These are phyloP conservation scores for Blastobotrys chiropterorum DNA, from an alignment of 805 yeast species.

Conservation along the genomic window DNA sequence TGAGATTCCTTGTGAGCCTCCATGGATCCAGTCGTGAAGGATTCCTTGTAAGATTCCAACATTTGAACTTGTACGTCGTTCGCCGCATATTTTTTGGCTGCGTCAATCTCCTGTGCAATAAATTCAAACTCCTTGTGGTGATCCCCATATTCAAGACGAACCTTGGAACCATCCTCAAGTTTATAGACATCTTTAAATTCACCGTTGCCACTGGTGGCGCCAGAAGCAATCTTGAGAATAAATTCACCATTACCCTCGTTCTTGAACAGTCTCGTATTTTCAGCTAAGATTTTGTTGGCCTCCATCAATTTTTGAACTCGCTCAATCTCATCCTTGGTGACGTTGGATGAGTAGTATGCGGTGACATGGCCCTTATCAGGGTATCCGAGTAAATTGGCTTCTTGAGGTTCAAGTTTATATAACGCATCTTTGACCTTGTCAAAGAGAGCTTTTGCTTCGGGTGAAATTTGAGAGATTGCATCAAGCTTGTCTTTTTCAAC, in stretches of 20 bases:
- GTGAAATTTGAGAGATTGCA: slow-evolving; percentile 40
- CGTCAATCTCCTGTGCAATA: slow-evolving; percentile 48
- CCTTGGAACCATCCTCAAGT: slow-evolving; percentile 37
- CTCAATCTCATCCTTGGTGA: slow-evolving; percentile 56
- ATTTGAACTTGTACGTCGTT: slow-evolving; percentile 65
- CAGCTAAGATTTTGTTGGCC: slow-evolving; percentile 59
- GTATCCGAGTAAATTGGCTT: slow-evolving; percentile 61
- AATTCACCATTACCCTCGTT: slow-evolving; percentile 38
- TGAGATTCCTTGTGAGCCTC: slow-evolving; percentile 81
- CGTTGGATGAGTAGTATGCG: slow-evolving; percentile 58
- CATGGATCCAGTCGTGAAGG: slow-evolving; percentile 78
- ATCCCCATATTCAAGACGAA: slow-evolving; percentile 69
- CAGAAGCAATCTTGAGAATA: slow-evolving; percentile 64
- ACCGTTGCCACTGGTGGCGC: slow-evolving; percentile 34
- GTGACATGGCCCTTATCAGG: slow-evolving; percentile 71
- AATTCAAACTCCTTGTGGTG: slow-evolving; percentile 57
- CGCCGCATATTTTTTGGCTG: slow-evolving; percentile 60
- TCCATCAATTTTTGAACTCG: slow-evolving; percentile 63
- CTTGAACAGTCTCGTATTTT: slow-evolving; percentile 72
- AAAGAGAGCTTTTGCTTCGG: slow-evolving; percentile 28
- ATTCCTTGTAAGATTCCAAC: slow-evolving; percentile 58
- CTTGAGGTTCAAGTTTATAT: slow-evolving; percentile 44
- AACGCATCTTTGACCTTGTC: slow-evolving; percentile 36
- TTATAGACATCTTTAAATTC: slow-evolving; percentile 28
- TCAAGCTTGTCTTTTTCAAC: slow-evolving; percentile 44